These are phyloP conservation scores for Mycena rebaudengoi DNA, from an alignment of 768 basidiomycete species.

Conservation along the genomic window DNA sequence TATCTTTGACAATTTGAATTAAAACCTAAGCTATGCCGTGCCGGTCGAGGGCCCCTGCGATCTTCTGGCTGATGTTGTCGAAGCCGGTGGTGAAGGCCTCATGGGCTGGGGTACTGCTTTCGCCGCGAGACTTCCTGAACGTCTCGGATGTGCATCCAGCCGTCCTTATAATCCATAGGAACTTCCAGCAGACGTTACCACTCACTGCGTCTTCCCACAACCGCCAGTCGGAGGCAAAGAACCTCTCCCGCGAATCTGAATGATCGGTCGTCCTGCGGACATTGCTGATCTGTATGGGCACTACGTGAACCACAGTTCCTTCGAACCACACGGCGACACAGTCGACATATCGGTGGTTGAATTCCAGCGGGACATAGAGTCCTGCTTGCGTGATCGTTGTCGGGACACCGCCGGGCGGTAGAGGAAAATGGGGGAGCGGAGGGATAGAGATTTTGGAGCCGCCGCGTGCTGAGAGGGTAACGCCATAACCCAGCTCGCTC, in stretches of 20 bases:
- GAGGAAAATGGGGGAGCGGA: neutral
- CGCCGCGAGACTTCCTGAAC: neutral
- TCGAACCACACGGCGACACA: neutral
- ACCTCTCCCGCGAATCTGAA: neutral
- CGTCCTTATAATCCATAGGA: neutral
- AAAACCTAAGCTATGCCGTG: neutral
- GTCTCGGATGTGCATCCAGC: neutral
- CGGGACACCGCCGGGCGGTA: neutral
- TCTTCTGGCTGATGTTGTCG: neutral
- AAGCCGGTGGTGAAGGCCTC: neutral
- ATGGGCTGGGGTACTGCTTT: neutral
- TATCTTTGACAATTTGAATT: neutral
- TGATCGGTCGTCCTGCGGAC: neutral
- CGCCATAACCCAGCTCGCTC: neutral
- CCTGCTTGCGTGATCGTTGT: neutral
- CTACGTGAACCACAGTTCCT: neutral
- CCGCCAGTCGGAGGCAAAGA: neutral
- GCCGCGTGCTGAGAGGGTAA: neutral
- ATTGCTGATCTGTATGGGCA: neutral
- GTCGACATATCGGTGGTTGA: neutral
- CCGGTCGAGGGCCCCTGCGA: neutral
- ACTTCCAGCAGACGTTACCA: neutral
- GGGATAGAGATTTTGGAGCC: neutral
- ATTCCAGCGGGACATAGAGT: neutral
- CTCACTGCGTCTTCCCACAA: neutral